Conservation (phyloP, 1,284 basidiomycete species). For the Cryptococcus floricola region DNA sequence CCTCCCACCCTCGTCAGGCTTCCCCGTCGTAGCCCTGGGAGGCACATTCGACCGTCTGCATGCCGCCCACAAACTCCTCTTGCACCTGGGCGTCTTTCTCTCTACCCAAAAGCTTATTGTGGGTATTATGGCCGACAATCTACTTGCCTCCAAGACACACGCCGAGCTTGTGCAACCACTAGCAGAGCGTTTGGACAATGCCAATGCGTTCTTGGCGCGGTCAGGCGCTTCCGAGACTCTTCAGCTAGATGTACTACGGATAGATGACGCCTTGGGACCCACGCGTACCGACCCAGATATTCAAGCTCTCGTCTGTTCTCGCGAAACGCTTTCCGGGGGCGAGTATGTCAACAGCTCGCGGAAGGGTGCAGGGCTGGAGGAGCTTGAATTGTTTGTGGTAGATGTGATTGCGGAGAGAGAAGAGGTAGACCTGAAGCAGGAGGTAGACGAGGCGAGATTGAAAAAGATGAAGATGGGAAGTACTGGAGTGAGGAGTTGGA, state of each 20-base stretch:
- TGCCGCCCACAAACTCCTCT: slow-evolving; percentile 92
- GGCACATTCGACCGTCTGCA: slow-evolving; percentile 97
- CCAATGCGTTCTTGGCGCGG: not conserved
- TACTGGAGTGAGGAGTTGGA: slow-evolving; percentile 81
- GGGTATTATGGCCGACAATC: slow-evolving; percentile 71
- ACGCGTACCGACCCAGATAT: slow-evolving; percentile 78
- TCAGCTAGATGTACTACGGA: slow-evolving; percentile 37
- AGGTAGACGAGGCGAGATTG: slow-evolving; percentile 62
- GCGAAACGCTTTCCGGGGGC: slow-evolving; percentile 75
- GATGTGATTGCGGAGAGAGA: slow-evolving; percentile 71
- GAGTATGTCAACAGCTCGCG: slow-evolving; percentile 44
- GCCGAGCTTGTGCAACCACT: slow-evolving; percentile 68
- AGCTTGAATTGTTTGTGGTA: slow-evolving; percentile 69
- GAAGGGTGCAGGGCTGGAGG: slow-evolving; percentile 51
- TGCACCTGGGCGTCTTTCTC: slow-evolving; percentile 85
- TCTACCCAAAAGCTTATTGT: slow-evolving; percentile 75
- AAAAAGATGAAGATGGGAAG: slow-evolving; percentile 82
- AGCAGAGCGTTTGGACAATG: slow-evolving; percentile 47
- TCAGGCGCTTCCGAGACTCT: not conserved
- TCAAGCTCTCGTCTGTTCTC: slow-evolving; percentile 79
- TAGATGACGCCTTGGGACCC: slow-evolving; percentile 80
- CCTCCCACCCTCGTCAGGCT: slow-evolving; percentile 9
- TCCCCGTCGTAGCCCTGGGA: slow-evolving; percentile 54
- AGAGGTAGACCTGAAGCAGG: slow-evolving; percentile 47
- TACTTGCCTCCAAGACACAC: slow-evolving; percentile 72